These are phyloP conservation scores for Boletus vinaceobasis DNA, from an alignment of 768 basidiomycete genomes.

Conservation along the genomic window DNA sequence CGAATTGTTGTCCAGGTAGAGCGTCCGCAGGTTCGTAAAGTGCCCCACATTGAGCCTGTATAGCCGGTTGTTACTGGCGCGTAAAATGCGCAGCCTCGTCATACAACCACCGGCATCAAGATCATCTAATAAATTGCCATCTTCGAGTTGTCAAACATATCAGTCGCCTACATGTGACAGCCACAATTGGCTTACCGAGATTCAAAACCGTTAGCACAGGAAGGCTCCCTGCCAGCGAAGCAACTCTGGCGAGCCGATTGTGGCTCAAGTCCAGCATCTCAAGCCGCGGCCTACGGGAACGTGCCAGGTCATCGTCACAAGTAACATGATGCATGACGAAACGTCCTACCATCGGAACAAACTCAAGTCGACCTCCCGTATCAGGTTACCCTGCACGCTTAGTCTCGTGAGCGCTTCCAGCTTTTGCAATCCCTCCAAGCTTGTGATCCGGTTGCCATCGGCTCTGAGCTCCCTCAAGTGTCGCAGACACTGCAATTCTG, in stretches of 20 bases:
- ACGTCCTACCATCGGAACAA: conserved; percentile 59
- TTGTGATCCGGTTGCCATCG: conserved; percentile 79
- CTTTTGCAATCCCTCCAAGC: conserved; percentile 69
- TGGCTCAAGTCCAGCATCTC: conserved; percentile 82
- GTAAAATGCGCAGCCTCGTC: conserved; percentile 76
- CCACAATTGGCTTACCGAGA: conserved; percentile 60
- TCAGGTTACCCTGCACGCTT: conserved; percentile 71
- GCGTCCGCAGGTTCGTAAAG: conserved; percentile 74
- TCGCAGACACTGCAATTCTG: conserved; percentile 81
- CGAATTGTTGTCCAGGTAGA: conserved; percentile 88
- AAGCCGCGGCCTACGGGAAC: conserved; percentile 46
- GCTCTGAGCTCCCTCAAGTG: conserved; percentile 87
- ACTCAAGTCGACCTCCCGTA: conserved; percentile 58
- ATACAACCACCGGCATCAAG: conserved; percentile 56
- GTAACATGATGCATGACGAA: conserved; percentile 6
- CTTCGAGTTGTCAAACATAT: conserved; percentile 39
- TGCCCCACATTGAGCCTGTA: conserved; percentile 57
- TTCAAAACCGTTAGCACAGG: conserved; percentile 70
- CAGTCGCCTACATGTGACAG: conserved; percentile 13
- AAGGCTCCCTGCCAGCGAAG: conserved; percentile 54
- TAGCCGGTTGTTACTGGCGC: conserved; percentile 80
- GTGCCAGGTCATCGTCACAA: conserved; percentile 10
- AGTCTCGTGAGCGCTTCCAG: conserved; percentile 84
- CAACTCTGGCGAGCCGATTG: conserved; percentile 61
- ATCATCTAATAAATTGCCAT: conserved; percentile 63